Conservation (phyloP, 2,329 filamentous ascomycete genomes). For the Ceratocystis huliohia region DNA sequence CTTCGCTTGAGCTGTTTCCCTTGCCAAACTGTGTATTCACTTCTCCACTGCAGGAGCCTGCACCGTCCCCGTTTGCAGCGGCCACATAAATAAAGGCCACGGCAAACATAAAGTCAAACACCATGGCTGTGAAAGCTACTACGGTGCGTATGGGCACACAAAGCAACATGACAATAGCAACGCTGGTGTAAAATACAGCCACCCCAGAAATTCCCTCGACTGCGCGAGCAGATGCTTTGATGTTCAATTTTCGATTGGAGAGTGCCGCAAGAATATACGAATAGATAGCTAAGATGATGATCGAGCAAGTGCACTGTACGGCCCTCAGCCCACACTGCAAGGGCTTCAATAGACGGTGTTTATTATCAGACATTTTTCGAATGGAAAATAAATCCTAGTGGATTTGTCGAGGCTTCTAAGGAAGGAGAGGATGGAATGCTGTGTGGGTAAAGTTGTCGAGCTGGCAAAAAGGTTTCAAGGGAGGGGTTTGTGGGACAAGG, state of each 20-base stretch:
- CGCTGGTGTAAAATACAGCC: constrained; percentile 59
- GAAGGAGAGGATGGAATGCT: neutral
- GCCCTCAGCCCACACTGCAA: constrained; percentile 58
- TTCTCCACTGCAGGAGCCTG: constrained; percentile 45
- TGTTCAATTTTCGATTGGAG: constrained; percentile 48
- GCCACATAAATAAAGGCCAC: constrained; percentile 74
- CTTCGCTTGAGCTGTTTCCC: constrained; percentile 29
- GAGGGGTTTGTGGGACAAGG: constrained; percentile 1
- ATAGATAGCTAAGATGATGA: constrained; percentile 64
- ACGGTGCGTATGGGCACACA: constrained; percentile 63
- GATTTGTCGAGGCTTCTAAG: neutral
- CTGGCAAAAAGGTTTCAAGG: neutral
- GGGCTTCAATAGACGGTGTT: constrained; percentile 41
- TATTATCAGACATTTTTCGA: constrained; percentile 10
- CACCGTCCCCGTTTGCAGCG: constrained; percentile 57
- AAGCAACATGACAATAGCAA: constrained; percentile 63
- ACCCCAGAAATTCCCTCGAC: constrained; percentile 68
- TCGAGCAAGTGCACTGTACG: constrained; percentile 59
- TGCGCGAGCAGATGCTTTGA: constrained; percentile 54
- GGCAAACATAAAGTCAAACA: constrained; percentile 65
- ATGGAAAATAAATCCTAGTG: neutral
- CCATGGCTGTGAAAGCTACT: constrained; percentile 58
- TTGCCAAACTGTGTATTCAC: constrained; percentile 58
- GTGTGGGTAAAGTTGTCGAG: neutral
- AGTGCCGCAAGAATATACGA: constrained; percentile 74